phyloP scores from a whole-genome alignment of 176 grass and related monocot genomes.

The Thinopyrum elongatum region DNA sequence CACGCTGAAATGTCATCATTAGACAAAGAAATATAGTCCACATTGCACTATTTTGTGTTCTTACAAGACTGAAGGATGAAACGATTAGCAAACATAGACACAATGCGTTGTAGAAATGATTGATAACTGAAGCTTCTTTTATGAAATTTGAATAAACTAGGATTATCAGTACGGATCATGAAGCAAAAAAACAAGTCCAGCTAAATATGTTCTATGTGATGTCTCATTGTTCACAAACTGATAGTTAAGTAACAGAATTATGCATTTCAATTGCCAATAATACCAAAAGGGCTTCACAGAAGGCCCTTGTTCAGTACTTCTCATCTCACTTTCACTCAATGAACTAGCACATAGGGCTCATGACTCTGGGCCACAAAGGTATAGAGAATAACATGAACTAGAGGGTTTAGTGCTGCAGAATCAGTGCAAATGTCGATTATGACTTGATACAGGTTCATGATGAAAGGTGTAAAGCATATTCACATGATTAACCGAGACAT shows the following conservation, averaged over 20 bases:
- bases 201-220: not conserved
- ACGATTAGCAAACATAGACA: not conserved
- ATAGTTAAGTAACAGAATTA: not conserved
- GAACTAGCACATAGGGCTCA: not conserved
- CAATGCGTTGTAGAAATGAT: not conserved
- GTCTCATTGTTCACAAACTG: not conserved
- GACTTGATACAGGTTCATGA: not conserved
- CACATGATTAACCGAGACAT: not conserved
- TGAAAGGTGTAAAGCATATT: not conserved
- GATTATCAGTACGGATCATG: not conserved
- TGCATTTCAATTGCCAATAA: not conserved
- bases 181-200: not conserved
- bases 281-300: not conserved
- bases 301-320: not conserved
- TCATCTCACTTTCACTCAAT: not conserved
- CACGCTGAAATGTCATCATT: not conserved
- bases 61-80: not conserved
- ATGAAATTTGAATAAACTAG: not conserved
- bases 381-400: not conserved
- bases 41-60: not conserved
- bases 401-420: not conserved
- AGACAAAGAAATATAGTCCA: not conserved
- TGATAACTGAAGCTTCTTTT: slow-evolving; percentile 4
- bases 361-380: not conserved
- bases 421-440: not conserved